A percentile compares a stretch with the other conserved stretches of the same genome.
Conservation (phyloP, 78 protist species). For the Polysphondylium violaceum region DNA sequence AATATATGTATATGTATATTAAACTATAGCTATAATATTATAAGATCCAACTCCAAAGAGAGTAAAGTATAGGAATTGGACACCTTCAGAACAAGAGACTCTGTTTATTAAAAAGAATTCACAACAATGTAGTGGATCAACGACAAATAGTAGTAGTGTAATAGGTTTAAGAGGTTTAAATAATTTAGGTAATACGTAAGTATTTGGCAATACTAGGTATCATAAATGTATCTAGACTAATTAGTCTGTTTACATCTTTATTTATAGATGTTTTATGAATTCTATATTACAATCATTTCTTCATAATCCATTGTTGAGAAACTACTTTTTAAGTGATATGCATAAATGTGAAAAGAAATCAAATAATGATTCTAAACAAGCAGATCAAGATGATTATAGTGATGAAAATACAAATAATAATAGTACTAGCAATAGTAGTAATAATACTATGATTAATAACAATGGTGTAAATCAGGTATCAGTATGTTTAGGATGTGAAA, state of each 20-base stretch:
- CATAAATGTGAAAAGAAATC: conserved; percentile 70
- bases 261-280: conserved; percentile 85
- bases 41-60: conserved; percentile 42
- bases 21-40: neutral
- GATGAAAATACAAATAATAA: neutral
- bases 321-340: conserved; percentile 80
- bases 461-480: conserved; percentile 1
- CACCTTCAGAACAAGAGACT: conserved; percentile 57
- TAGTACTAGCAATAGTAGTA: conserved; percentile 1
- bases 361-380: conserved; percentile 9
- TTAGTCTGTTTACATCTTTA: neutral
- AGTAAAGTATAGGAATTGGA: conserved; percentile 51
- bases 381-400: neutral
- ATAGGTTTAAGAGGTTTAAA: conserved; percentile 87
- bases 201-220: neutral
- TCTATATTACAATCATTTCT: conserved; percentile 81
- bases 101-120: conserved; percentile 9
- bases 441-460: neutral
- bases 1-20: neutral
- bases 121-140: neutral
- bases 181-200: conserved; percentile 89
- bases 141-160: neutral
- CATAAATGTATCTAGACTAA: neutral
- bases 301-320: conserved; percentile 77
- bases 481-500: conserved; percentile 86